A percentile compares a stretch with the other conserved stretches of the same genome.
These are phyloP conservation scores for Phytophthora hibernalis DNA, from an alignment of 352 stramenopile species.

Conservation along the genomic window DNA sequence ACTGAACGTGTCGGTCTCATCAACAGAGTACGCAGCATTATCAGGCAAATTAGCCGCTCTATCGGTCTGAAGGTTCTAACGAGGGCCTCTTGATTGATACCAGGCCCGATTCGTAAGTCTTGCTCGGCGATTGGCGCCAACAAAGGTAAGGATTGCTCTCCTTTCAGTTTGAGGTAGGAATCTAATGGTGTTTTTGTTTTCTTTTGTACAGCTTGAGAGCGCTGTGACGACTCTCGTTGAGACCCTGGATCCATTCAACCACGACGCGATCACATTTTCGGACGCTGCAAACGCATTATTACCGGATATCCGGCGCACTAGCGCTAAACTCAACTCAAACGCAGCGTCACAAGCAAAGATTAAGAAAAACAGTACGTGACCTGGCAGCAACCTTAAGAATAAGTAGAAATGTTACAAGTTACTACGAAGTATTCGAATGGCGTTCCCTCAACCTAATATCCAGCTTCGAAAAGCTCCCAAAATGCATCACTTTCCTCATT, in stretches of 20 bases:
- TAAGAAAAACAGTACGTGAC: slow-evolving; percentile 18
- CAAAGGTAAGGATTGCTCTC: slow-evolving; percentile 42
- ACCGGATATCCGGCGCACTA: slow-evolving; percentile 37
- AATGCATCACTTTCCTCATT: slow-evolving; percentile 61
- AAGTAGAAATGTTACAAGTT: slow-evolving; percentile 17
- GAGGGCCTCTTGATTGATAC: neutral
- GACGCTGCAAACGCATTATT: slow-evolving; percentile 54
- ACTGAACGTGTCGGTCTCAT: slow-evolving; percentile 65
- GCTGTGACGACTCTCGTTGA: slow-evolving; percentile 55
- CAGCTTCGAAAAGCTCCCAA: slow-evolving; percentile 64
- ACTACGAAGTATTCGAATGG: neutral
- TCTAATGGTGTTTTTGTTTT: neutral
- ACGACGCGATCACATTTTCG: slow-evolving; percentile 84
- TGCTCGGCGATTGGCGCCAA: slow-evolving; percentile 40
- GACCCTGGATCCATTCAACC: slow-evolving; percentile 64
- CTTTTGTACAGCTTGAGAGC: slow-evolving; percentile 36
- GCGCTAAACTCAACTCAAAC: slow-evolving; percentile 14
- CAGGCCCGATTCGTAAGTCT: slow-evolving; percentile 50
- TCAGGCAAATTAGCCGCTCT: neutral
- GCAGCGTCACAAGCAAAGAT: slow-evolving; percentile 25
- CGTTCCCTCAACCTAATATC: slow-evolving; percentile 47
- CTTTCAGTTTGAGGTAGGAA: neutral
- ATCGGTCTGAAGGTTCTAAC: neutral
- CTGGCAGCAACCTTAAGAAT: neutral
- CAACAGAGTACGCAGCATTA: slow-evolving; percentile 35